Conservation (phyloP, 345 rosid genomes). For the Arabidopsis arenosa region DNA sequence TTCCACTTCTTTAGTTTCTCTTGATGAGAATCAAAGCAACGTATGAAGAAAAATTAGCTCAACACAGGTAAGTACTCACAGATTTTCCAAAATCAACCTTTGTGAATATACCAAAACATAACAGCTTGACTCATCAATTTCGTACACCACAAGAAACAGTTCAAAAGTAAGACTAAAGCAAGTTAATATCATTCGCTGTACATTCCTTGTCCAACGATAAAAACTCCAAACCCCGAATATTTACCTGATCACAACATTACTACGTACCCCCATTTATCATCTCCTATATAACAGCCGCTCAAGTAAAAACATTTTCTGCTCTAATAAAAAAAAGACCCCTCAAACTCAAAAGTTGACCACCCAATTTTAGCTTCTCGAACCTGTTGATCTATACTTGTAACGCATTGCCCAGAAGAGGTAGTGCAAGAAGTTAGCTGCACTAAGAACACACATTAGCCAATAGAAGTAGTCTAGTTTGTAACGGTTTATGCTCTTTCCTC, state of each 20-base stretch:
- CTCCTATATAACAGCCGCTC: constrained; percentile 39
- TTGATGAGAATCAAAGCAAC: constrained; percentile 1
- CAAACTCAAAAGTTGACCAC: not conserved
- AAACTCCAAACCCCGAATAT: constrained; percentile 29
- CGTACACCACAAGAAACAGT: constrained; percentile 22
- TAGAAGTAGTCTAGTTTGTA: constrained; percentile 77
- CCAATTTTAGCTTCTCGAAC: constrained; percentile 30
- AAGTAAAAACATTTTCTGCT: constrained; percentile 20
- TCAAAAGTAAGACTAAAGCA: constrained; percentile 32
- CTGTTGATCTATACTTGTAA: constrained; percentile 63
- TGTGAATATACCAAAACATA: constrained; percentile 7
- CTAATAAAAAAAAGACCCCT: constrained; percentile 15
- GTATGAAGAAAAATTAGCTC: not conserved
- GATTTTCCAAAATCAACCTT: not conserved
- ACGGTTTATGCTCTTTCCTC: constrained; percentile 76
- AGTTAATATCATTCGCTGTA: constrained; percentile 44
- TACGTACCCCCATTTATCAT: constrained; percentile 17
- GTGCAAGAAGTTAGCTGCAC: constrained; percentile 73
- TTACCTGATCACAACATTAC: constrained; percentile 34
- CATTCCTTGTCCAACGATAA: constrained; percentile 39
- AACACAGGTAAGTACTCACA: not conserved
- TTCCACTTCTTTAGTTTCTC: not conserved
- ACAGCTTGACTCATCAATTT: constrained; percentile 17
- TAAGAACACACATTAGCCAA: constrained; percentile 85
- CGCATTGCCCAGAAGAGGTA: constrained; percentile 85